phyloP scores from a whole-genome alignment of 768 basidiomycete species.

The Filobasidium floriforme region DNA sequence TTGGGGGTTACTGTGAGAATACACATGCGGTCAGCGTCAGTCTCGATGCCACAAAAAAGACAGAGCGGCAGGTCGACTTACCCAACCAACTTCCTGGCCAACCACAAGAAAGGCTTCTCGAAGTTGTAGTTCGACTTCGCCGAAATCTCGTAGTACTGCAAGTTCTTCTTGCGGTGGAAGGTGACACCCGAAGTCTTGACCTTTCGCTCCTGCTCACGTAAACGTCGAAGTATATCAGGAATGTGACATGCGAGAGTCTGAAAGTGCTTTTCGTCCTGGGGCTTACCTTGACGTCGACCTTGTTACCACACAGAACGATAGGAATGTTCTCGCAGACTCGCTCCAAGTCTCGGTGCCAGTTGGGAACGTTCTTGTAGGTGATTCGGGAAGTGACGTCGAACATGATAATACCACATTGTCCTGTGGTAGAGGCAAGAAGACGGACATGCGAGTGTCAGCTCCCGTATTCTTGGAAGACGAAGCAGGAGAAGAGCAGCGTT shows the following conservation, averaged over 20 bases:
- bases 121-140: constrained; percentile 99
- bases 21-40: not conserved
- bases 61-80: constrained; percentile 47
- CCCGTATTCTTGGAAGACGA: not conserved
- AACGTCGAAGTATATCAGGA: not conserved
- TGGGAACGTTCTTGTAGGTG: constrained; percentile 99
- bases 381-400: constrained; percentile 98
- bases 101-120: constrained; percentile 99
- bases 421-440: constrained; percentile 50
- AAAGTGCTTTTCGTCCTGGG: not conserved
- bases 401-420: constrained; percentile 99
- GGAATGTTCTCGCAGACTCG: constrained; percentile 99
- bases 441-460: not conserved
- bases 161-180: constrained; percentile 99
- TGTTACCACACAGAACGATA: constrained; percentile 98
- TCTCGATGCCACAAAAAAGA: not conserved
- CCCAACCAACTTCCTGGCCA: constrained; percentile 96
- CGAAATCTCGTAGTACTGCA: constrained; percentile 99
- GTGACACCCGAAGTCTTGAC: constrained; percentile 98
- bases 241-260: not conserved
- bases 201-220: constrained; percentile 75
- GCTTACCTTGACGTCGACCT: constrained; percentile 95
- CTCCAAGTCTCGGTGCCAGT: constrained; percentile 98
- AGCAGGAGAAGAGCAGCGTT: not conserved
- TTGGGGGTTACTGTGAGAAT: constrained; percentile 57